Evolutionary conservation across 805 yeast species (phyloP).

Genomic region (Sporopachydermia quercuum): DNA sequence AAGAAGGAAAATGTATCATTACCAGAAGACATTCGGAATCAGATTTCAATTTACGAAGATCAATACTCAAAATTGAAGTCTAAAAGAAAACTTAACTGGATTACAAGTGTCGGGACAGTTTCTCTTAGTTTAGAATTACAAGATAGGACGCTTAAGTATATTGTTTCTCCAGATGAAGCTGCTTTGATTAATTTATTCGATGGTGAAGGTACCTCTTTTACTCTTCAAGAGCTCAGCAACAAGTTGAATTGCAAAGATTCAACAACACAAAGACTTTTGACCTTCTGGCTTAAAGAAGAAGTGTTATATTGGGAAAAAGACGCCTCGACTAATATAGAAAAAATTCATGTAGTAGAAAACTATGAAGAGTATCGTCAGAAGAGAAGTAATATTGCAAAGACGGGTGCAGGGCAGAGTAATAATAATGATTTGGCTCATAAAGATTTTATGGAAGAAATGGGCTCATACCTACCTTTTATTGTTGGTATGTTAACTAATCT

Average conservation of each 20-base stretch:
- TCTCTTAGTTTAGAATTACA: constrained; percentile 41
- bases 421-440: constrained; percentile 13
- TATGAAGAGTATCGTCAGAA: not conserved
- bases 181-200: constrained; percentile 40
- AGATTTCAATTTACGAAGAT: constrained; percentile 22
- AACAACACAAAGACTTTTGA: constrained; percentile 24
- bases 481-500: constrained; percentile 42
- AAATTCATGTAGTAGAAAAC: constrained; percentile 10
- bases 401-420: too few species aligned
- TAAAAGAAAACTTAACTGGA: constrained; percentile 43
- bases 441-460: constrained; percentile 19
- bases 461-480: constrained; percentile 30
- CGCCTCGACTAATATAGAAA: constrained; percentile 28
- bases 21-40: constrained; percentile 29
- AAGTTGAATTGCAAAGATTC: constrained; percentile 28
- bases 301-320: constrained; percentile 31
- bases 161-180: constrained; percentile 60
- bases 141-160: constrained; percentile 25
- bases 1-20: constrained; percentile 27
- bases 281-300: constrained; percentile 51
- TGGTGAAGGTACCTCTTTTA: constrained; percentile 5
- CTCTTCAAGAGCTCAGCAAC: not conserved
- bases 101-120: constrained; percentile 49
- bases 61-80: constrained; percentile 29
- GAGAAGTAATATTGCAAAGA: not conserved